Conservation (phyloP, 768 basidiomycete genomes). For the Mycena alexandri region DNA sequence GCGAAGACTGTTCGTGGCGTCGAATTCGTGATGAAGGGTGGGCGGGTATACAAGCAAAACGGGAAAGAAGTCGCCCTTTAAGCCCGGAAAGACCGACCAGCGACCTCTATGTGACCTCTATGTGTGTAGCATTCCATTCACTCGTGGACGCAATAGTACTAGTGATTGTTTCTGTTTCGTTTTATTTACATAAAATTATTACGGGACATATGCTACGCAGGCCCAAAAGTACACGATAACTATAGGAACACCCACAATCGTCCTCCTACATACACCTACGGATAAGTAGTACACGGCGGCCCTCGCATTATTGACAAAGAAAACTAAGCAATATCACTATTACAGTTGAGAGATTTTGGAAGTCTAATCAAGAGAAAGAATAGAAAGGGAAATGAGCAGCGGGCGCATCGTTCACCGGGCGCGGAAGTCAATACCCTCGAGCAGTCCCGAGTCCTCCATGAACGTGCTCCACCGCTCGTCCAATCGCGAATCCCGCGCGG, state of each 20-base stretch:
- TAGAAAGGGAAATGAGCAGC: background rate
- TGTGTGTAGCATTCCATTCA: too few relatives aligned
- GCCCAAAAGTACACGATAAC: background rate
- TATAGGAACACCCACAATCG: background rate
- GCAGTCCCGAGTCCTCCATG: slow-evolving; percentile 66
- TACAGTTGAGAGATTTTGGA: background rate
- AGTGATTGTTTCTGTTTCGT: background rate
- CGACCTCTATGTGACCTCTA: too few relatives aligned
- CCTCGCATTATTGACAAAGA: slow-evolving; percentile 9
- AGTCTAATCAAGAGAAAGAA: slow-evolving; percentile 5
- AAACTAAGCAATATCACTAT: slow-evolving; percentile 5
- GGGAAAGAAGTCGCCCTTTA: slow-evolving; percentile 41
- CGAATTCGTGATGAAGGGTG: slow-evolving; percentile 71
- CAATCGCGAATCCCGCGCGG: slow-evolving; percentile 65
- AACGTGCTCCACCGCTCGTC: slow-evolving; percentile 73
- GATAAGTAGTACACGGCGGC: background rate
- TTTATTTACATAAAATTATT: too few relatives aligned
- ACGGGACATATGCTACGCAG: background rate
- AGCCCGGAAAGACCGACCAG: background rate
- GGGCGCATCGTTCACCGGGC: slow-evolving; percentile 21
- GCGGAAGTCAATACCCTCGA: slow-evolving; percentile 47
- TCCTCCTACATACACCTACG: slow-evolving; percentile 3
- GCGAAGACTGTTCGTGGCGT: slow-evolving; percentile 63
- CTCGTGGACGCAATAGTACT: too few relatives aligned
- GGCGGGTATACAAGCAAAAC: slow-evolving; percentile 58